These are phyloP conservation scores for Cordyceps tenuipes DNA, from an alignment of 2,329 filamentous ascomycete genomes.

Conservation along the genomic window DNA sequence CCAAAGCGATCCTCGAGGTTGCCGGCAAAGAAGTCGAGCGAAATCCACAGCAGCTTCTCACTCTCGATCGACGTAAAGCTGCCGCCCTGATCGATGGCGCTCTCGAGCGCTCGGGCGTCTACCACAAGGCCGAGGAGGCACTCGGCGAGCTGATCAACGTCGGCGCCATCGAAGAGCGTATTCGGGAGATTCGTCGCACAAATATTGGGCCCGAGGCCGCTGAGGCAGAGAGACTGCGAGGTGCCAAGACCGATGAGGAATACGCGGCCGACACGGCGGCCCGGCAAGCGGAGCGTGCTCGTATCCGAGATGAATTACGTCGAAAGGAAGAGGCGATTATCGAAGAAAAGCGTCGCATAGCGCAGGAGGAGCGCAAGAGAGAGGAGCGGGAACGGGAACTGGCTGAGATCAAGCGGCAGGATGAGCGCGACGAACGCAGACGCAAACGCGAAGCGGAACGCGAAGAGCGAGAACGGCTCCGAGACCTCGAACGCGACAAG, in stretches of 20 bases:
- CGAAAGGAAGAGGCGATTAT: slow-evolving; percentile 52
- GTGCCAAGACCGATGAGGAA: slow-evolving; percentile 64
- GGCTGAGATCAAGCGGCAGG: slow-evolving; percentile 41
- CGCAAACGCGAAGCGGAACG: slow-evolving; percentile 45
- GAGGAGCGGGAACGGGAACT: slow-evolving; percentile 41
- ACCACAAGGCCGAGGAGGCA: slow-evolving; percentile 59
- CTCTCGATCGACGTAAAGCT: slow-evolving; percentile 65
- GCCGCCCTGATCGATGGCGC: slow-evolving; percentile 70
- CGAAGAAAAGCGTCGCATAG: slow-evolving; percentile 52
- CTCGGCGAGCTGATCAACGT: slow-evolving; percentile 62
- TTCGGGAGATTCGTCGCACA: slow-evolving; percentile 57
- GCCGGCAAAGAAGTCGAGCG: slow-evolving; percentile 68
- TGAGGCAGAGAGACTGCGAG: slow-evolving; percentile 53
- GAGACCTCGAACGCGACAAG: slow-evolving; percentile 33
- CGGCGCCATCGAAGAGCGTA: slow-evolving; percentile 56
- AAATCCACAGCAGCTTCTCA: slow-evolving; percentile 62
- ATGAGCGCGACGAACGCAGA: slow-evolving; percentile 41
- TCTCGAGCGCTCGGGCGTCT: slow-evolving; percentile 67
- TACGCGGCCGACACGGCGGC: slow-evolving; percentile 60
- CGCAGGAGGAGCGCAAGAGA: slow-evolving; percentile 46
- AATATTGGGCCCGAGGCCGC: slow-evolving; percentile 65
- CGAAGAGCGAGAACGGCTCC: slow-evolving; percentile 44
- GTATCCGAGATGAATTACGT: slow-evolving; percentile 50
- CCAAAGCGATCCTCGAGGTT: slow-evolving; percentile 57
- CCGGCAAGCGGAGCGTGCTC: slow-evolving; percentile 52